A percentile compares a stretch with the other conserved stretches of the same genome.
Conservation (phyloP, 768 basidiomycete species). For the Trametes sanguinea region DNA sequence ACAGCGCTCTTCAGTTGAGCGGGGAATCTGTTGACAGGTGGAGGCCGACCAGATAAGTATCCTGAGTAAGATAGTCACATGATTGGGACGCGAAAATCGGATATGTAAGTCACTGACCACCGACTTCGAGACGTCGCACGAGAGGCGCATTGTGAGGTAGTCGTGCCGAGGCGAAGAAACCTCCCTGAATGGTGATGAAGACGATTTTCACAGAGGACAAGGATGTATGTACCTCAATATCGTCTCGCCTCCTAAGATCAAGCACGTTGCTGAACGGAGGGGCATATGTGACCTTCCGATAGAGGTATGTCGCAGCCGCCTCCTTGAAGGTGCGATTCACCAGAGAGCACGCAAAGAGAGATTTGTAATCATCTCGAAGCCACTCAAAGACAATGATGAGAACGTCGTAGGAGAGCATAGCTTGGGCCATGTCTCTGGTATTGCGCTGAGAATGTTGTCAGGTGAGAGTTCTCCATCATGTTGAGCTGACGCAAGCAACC, state of each 20-base stretch:
- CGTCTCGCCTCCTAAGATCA: constrained; percentile 38
- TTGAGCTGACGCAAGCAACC: too few relatives aligned
- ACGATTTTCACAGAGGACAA: not conserved
- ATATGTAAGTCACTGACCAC: constrained; percentile 1
- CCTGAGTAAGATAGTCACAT: constrained; percentile 35
- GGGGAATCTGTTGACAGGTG: constrained; percentile 19
- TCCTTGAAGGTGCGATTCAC: constrained; percentile 49
- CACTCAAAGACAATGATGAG: constrained; percentile 33
- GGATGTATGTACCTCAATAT: constrained; percentile 34
- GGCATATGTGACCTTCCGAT: constrained; percentile 45
- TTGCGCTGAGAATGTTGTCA: too few relatives aligned
- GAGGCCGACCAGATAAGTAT: constrained; percentile 17
- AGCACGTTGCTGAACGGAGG: constrained; percentile 38
- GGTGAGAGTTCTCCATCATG: too few relatives aligned
- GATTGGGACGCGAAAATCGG: too few relatives aligned
- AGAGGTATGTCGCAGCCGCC: constrained; percentile 48
- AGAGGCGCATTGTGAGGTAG: constrained; percentile 17
- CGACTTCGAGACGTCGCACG: constrained; percentile 14
- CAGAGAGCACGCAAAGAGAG: constrained; percentile 45
- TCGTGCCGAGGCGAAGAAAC: constrained; percentile 12
- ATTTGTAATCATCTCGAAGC: constrained; percentile 37
- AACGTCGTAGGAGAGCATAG: constrained; percentile 20
- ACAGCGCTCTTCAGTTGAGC: constrained; percentile 24
- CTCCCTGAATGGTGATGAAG: not conserved
- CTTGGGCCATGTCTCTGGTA: not conserved